phyloP scores from a whole-genome alignment of 495 filamentous ascomycete genomes.

The Entonaema liquescens region DNA sequence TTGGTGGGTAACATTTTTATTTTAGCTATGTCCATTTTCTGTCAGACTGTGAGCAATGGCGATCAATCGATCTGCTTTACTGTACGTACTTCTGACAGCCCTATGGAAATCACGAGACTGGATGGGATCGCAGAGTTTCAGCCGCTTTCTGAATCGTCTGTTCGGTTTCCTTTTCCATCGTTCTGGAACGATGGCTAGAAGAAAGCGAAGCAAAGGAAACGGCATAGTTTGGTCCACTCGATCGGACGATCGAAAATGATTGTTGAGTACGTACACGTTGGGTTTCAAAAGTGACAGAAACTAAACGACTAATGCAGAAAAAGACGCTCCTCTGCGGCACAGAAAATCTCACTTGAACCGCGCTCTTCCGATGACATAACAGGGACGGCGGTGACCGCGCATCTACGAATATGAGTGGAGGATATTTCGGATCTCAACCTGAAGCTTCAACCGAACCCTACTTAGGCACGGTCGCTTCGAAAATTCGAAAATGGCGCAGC shows the following conservation, averaged over 20 bases:
- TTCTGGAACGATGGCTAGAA: constrained; percentile 24
- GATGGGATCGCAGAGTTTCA: constrained; percentile 26
- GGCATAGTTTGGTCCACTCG: constrained; percentile 21
- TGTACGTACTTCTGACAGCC: constrained; percentile 37
- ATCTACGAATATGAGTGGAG: neutral
- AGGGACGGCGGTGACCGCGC: constrained; percentile 3
- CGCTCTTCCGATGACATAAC: constrained; percentile 33
- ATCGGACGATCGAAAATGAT: constrained; percentile 29
- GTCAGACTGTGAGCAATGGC: constrained; percentile 25
- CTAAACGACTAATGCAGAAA: constrained; percentile 19
- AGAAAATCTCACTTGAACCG: constrained; percentile 28
- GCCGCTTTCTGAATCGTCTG: constrained; percentile 24
- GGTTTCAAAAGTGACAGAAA: constrained; percentile 28
- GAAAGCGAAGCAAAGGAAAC: neutral
- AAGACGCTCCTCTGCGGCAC: constrained; percentile 32
- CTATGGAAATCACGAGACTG: constrained; percentile 28
- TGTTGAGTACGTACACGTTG: constrained; percentile 6
- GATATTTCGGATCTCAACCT: neutral
- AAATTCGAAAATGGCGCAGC: neutral
- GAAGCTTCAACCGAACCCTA: constrained; percentile 1
- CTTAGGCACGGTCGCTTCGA: constrained; percentile 2
- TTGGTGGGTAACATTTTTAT: constrained; percentile 32
- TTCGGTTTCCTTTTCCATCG: constrained; percentile 24
- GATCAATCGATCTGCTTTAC: constrained; percentile 37
- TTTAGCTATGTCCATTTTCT: constrained; percentile 4